Percentiles rank a stretch among this genome's conserved stretches.
These are phyloP conservation scores for Phoenix roebelenii DNA, from an alignment of 176 grass and related monocot genomes.

Conservation along the genomic window DNA sequence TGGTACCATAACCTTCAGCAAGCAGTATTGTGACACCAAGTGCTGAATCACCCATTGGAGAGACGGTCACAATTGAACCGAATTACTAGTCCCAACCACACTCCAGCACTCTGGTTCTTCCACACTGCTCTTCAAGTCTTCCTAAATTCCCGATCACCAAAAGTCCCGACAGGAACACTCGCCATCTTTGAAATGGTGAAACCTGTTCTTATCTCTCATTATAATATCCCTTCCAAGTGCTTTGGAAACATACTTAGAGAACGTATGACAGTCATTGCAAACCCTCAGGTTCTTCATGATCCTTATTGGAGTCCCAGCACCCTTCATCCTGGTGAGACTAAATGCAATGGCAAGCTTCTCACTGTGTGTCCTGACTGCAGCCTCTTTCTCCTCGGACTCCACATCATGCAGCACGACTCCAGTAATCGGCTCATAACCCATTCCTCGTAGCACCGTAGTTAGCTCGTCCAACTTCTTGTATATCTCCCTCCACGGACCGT, in stretches of 20 bases:
- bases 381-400: constrained; percentile 17
- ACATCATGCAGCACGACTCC: constrained; percentile 16
- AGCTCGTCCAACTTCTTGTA: constrained; percentile 2
- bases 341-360: constrained; percentile 14
- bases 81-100: no score
- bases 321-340: neutral
- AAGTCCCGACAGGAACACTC: constrained; percentile 11
- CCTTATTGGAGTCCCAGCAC: neutral
- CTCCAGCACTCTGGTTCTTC: no score
- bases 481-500: neutral
- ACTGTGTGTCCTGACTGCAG: constrained; percentile 6
- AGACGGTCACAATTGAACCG: no score
- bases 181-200: constrained; percentile 10
- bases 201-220: constrained; percentile 15
- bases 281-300: constrained; percentile 21
- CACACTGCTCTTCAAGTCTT: no score
- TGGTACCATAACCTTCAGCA: no score
- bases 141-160: neutral
- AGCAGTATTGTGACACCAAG: no score
- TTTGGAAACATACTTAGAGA: constrained; percentile 6
- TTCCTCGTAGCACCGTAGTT: neutral
- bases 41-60: no score
- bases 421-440: constrained; percentile 3
- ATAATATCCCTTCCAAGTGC: constrained; percentile 5
- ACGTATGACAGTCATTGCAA: constrained; percentile 9